Evolutionary conservation across 345 rosid species (phyloP).

Genomic region (Syzygium grande): DNA sequence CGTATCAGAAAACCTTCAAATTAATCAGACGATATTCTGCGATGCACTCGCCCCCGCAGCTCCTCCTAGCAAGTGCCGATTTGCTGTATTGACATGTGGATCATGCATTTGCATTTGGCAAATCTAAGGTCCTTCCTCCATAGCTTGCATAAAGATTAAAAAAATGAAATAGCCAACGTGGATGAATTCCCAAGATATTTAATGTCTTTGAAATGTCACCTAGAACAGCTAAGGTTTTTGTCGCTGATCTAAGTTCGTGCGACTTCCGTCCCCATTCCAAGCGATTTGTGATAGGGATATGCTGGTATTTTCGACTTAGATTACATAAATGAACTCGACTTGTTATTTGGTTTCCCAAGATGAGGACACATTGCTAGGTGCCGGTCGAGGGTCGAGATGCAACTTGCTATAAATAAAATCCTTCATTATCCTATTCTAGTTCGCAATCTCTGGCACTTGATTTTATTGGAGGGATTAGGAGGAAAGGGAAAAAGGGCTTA

Average conservation of each 20-base stretch:
- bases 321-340: neutral
- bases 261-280: neutral
- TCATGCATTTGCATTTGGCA: neutral
- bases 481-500: neutral
- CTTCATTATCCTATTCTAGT: neutral
- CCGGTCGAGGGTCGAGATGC: neutral
- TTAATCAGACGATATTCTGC: too few relatives aligned
- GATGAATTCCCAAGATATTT: neutral
- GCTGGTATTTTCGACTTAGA: neutral
- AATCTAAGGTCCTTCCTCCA: neutral
- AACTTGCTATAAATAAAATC: neutral
- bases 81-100: neutral
- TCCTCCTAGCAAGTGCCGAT: neutral
- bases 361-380: neutral
- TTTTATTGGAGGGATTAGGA: neutral
- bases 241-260: neutral
- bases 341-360: neutral
- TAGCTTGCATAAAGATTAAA: neutral
- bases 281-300: rapidly evolving
- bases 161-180: neutral
- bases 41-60: neutral
- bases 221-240: neutral
- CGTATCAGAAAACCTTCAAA: neutral
- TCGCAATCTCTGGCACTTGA: rapidly evolving
- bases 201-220: too few relatives aligned